Evolutionary conservation across 768 basidiomycete genomes (phyloP).

Genomic region (Rhodotorula kratochvilovae): DNA sequence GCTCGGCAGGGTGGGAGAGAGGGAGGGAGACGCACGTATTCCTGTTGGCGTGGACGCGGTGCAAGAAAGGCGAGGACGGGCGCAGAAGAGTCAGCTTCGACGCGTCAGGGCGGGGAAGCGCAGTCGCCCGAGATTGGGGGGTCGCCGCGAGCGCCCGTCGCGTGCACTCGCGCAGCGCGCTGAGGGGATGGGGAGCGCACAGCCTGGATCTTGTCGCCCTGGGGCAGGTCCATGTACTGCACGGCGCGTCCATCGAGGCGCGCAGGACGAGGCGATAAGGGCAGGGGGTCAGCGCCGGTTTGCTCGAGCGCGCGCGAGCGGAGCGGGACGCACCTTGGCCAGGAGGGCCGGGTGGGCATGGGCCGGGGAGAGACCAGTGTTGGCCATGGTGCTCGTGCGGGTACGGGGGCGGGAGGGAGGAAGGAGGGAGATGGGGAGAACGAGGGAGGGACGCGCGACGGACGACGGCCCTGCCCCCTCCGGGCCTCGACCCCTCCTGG

Average conservation of each 20-base stretch:
- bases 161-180: neutral
- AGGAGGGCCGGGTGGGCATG: conserved; percentile 30
- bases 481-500: too few relatives aligned
- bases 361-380: conserved; percentile 16
- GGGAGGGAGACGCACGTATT: conserved; percentile 19
- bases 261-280: neutral
- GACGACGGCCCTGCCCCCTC: too few relatives aligned
- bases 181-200: conserved; percentile 45
- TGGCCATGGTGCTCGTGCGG: neutral
- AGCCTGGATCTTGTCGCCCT: conserved; percentile 89
- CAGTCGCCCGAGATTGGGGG: neutral
- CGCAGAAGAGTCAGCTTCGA: neutral
- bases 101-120: too few relatives aligned
- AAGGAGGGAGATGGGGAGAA: neutral
- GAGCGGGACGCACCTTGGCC: conserved; percentile 6
- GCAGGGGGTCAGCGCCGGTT: neutral
- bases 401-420: neutral
- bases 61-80: neutral
- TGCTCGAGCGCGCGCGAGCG: neutral
- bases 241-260: neutral
- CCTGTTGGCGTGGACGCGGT: neutral
- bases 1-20: neutral
- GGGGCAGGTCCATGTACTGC: conserved; percentile 79
- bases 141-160: neutral
- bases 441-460: neutral